A percentile compares a stretch with the other conserved stretches of the same genome.
These are phyloP conservation scores for Brettanomyces naardenensis DNA, from an alignment of 805 yeast genomes.

Conservation along the genomic window DNA sequence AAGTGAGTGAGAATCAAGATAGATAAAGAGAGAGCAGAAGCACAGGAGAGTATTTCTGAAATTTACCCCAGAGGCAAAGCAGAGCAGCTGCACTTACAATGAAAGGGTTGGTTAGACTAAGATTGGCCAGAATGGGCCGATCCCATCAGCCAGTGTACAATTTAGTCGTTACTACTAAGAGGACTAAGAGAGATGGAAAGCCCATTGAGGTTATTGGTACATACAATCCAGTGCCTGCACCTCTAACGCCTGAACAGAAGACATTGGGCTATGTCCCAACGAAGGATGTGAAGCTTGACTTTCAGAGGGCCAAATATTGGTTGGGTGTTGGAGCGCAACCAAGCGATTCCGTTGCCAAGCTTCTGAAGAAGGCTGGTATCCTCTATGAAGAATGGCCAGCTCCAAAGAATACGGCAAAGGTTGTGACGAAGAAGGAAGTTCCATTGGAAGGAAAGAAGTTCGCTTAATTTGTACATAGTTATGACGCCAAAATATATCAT, in stretches of 20 bases:
- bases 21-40: too few relatives aligned
- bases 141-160: conserved; percentile 82
- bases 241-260: conserved; percentile 54
- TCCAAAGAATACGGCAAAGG: conserved; percentile 27
- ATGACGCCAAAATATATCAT: not conserved
- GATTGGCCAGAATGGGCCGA: conserved; percentile 91
- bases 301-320: conserved; percentile 91
- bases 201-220: conserved; percentile 96
- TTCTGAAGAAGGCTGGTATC: conserved; percentile 74
- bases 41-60: too few relatives aligned
- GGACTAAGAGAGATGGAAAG: conserved; percentile 72
- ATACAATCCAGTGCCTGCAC: conserved; percentile 75
- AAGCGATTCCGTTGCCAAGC: conserved; percentile 66
- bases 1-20: too few relatives aligned
- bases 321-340: conserved; percentile 96
- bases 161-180: conserved; percentile 76
- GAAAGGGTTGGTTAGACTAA: conserved; percentile 75
- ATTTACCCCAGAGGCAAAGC: too few relatives aligned
- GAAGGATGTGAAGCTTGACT: conserved; percentile 79
- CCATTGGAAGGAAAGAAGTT: conserved; percentile 18
- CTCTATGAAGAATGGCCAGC: conserved; percentile 53
- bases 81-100: too few relatives aligned
- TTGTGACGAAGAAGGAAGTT: conserved; percentile 14
- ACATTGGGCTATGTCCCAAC: conserved; percentile 48
- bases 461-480: conserved; percentile 13